These are phyloP conservation scores for Chlamydomonas asymmetrica DNA, from an alignment of 139 green algal species.

Conservation along the genomic window DNA sequence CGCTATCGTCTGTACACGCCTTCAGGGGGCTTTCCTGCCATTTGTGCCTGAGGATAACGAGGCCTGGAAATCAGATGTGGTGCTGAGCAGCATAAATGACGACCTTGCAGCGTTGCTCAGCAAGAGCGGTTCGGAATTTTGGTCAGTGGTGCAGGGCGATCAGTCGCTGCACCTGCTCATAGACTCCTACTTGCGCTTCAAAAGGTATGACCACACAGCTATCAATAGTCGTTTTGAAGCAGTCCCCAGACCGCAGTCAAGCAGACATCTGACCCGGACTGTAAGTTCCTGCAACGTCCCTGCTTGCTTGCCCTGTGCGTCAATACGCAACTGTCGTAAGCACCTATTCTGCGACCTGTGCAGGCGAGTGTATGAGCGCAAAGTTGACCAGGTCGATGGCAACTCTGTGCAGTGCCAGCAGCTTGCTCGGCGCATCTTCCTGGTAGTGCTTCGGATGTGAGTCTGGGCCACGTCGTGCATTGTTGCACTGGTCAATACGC, in stretches of 20 bases:
- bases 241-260: not conserved
- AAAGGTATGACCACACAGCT: slow-evolving; percentile 14
- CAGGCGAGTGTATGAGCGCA: slow-evolving; percentile 14
- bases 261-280: not conserved
- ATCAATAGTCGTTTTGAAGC: not conserved
- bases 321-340: not conserved
- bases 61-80: slow-evolving; percentile 24
- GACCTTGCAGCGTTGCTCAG: slow-evolving; percentile 54
- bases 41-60: slow-evolving; percentile 61
- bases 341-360: not conserved
- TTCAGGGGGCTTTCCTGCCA: slow-evolving; percentile 43
- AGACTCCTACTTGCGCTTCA: slow-evolving; percentile 68
- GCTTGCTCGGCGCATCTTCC: slow-evolving; percentile 65
- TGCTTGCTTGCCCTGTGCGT: not conserved
- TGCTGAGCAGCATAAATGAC: slow-evolving; percentile 46
- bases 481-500: not conserved
- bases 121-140: slow-evolving; percentile 48
- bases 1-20: too few species aligned
- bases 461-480: not conserved
- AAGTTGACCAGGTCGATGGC: slow-evolving; percentile 23
- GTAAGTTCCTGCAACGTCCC: not conserved
- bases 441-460: slow-evolving; percentile 66
- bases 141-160: slow-evolving; percentile 45
- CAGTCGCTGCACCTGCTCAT: slow-evolving; percentile 57
- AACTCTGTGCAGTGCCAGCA: slow-evolving; percentile 37